phyloP scores from a whole-genome alignment of 345 rosid species.

The Populus deltoides region DNA sequence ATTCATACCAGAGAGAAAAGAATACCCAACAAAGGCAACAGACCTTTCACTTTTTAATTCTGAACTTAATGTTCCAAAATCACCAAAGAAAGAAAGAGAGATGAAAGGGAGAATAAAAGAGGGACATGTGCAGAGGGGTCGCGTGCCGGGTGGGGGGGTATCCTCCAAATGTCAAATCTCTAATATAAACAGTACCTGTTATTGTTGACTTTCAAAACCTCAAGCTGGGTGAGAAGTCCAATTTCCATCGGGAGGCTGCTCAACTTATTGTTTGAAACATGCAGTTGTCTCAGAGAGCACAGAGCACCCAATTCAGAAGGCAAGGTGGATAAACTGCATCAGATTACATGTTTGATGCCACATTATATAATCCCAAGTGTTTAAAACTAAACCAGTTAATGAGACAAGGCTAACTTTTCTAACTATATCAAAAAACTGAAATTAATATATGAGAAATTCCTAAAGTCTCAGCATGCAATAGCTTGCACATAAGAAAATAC shows the following conservation, averaged over 20 bases:
- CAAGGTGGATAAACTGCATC: constrained; percentile 62
- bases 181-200: constrained; percentile 51
- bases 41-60: neutral
- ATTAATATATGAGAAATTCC: neutral
- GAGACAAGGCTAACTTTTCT: neutral
- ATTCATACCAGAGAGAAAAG: neutral
- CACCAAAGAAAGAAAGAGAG: neutral
- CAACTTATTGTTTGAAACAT: constrained; percentile 63
- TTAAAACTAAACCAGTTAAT: neutral
- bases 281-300: constrained; percentile 63
- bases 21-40: neutral
- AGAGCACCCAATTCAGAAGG: constrained; percentile 60
- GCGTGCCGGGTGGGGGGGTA: neutral
- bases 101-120: neutral
- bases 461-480: neutral
- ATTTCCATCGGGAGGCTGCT: constrained; percentile 65
- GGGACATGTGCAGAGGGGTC: too few relatives aligned
- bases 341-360: constrained; percentile 1
- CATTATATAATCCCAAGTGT: neutral
- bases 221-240: constrained; percentile 63
- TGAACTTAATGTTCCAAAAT: neutral
- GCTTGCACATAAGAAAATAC: neutral
- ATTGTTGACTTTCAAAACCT: constrained; percentile 68
- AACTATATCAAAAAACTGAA: neutral
- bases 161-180: neutral